Evolutionary conservation across 2,329 filamentous ascomycete genomes (phyloP).

Genomic region (Aspergillus hortae): DNA sequence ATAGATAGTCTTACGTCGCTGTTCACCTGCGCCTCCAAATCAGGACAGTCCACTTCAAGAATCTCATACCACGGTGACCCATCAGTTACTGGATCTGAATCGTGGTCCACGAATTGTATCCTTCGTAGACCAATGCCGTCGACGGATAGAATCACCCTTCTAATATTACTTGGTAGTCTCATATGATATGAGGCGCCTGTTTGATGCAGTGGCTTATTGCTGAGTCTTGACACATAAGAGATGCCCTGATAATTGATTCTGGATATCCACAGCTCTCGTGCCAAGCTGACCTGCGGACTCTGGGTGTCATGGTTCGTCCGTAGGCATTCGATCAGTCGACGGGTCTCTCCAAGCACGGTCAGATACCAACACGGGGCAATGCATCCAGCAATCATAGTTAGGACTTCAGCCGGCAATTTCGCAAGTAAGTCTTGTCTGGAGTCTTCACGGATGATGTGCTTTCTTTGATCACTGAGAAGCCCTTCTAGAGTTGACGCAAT

Average conservation of each 20-base stretch:
- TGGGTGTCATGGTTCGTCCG: not conserved
- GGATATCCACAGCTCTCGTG: conserved; percentile 1
- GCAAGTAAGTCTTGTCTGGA: conserved; percentile 1
- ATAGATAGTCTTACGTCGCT: conserved; percentile 1
- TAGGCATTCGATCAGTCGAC: conserved; percentile 3
- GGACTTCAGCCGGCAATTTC: conserved; percentile 2
- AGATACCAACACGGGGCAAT: conserved; percentile 2
- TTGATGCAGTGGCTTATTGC: conserved; percentile 1
- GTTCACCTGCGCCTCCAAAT: conserved; percentile 1
- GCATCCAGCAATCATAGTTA: not conserved
- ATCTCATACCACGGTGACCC: conserved; percentile 16
- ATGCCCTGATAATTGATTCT: not conserved
- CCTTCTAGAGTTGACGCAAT: not conserved
- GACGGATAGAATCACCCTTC: conserved; percentile 6
- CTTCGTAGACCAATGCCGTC: conserved; percentile 9
- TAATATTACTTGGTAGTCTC: not conserved
- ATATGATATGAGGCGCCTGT: not conserved
- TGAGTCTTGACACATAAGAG: conserved; percentile 4
- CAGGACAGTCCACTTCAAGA: conserved; percentile 3
- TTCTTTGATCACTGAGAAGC: not conserved
- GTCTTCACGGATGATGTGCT: not conserved
- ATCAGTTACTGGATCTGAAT: conserved; percentile 4
- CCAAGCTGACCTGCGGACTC: not conserved
- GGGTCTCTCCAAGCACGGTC: conserved; percentile 6
- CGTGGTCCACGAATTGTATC: conserved; percentile 7